Evolutionary conservation across 2,329 filamentous ascomycete species (phyloP), one percentile per base, ranked within the genome.

Genomic region (Colletotrichum incanum): DNA sequence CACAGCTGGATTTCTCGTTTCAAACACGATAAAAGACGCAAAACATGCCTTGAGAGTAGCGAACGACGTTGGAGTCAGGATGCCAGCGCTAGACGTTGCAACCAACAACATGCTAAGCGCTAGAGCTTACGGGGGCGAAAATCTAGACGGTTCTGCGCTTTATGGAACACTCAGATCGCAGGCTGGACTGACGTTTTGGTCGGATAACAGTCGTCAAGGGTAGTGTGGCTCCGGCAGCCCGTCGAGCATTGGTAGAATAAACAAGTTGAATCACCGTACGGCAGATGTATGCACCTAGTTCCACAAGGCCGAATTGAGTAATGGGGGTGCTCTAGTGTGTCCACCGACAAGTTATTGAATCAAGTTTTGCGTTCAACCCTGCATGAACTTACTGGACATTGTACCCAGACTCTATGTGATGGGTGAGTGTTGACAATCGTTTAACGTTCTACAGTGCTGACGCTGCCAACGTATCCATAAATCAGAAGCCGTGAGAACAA

Each of bases 21-120:
- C 84, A 28, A 78, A 89, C 3, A 87, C 85, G 0, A 81, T 89
- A 7, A 88, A 89, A 71, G 87, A 89, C 74, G 86, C 88, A 0
- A 82, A 83, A 0, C 85, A 87, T 75, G 87, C 85, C 0, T 81
- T 88, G 12, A 77, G 77, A 4, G 80, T 83, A 28, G 87, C 86
- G 1, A 77, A 79, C 54, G 79, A 81, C 2, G 78, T 77, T 0
- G 85, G 85, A 0, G 75, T 47, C 77, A 82, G 59, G 80, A 86
- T 41, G 85, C 80, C 0, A 81, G 85, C 82, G 11, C 75, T 88
- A 34, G 79, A 77, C 18, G 18, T 37, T 2, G 50, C 60, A 8
- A 59, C 66, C 3, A 69, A 69, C 34, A 69, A 69, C 52, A 69
- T 69, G 66, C 12, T 59, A 7, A 69, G 60, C 16, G 66, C 66